These are phyloP conservation scores for Zygnema circumcarinatum DNA, from an alignment of 139 green algal species.

Conservation along the genomic window DNA sequence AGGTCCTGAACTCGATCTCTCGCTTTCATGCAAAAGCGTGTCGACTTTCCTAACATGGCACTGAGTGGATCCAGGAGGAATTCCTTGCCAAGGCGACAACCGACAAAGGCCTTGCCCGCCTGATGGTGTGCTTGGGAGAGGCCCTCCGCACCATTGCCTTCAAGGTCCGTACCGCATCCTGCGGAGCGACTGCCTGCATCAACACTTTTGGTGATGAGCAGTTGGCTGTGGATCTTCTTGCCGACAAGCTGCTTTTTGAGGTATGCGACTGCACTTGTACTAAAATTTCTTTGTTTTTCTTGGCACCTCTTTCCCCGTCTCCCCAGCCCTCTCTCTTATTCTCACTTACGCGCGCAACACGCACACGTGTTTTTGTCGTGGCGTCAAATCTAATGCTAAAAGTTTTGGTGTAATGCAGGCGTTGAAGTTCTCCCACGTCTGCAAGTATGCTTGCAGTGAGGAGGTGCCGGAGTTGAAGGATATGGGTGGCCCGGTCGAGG, in stretches of 20 bases:
- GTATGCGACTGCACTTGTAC: background rate
- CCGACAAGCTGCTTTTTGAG: constrained; percentile 65
- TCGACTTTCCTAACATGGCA: background rate
- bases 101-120: constrained; percentile 56
- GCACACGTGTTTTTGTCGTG: too few relatives aligned
- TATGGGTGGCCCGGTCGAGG: constrained; percentile 61
- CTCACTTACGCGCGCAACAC: too few relatives aligned
- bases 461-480: constrained; percentile 63
- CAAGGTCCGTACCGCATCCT: constrained; percentile 62
- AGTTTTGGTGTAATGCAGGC: constrained; percentile 40
- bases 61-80: constrained; percentile 47
- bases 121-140: constrained; percentile 59
- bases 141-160: constrained; percentile 61
- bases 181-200: constrained; percentile 60
- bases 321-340: too few relatives aligned
- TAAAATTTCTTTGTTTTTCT: background rate
- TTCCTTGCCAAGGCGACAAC: constrained; percentile 53
- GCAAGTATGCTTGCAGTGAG: constrained; percentile 62
- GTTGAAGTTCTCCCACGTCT: constrained; percentile 65
- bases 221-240: constrained; percentile 71
- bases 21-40: background rate
- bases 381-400: too few relatives aligned
- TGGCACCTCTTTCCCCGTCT: too few relatives aligned
- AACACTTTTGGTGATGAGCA: constrained; percentile 73
- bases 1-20: background rate